phyloP scores from a whole-genome alignment of 768 basidiomycete species.

The Pleurotus giganteus region DNA sequence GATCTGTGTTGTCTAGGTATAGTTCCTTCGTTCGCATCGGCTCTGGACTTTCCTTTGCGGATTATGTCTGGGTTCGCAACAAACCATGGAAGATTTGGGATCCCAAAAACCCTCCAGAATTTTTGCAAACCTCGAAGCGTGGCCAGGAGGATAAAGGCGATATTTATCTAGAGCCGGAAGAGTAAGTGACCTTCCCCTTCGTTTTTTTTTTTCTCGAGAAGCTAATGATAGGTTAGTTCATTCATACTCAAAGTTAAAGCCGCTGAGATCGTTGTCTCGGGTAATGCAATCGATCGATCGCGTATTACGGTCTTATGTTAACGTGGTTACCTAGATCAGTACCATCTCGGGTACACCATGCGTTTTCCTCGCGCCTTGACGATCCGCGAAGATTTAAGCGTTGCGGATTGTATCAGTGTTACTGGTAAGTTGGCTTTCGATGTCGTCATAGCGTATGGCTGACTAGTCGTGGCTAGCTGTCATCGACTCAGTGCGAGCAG shows the following conservation, averaged over 20 bases:
- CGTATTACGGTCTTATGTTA: conserved; percentile 4
- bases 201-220: background rate
- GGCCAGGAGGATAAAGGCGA: conserved; percentile 83
- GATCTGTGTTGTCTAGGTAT: conserved; percentile 49
- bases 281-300: conserved; percentile 31
- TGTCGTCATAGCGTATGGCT: background rate
- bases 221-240: conserved; percentile 51
- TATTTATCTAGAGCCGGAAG: conserved; percentile 83
- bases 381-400: conserved; percentile 76
- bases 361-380: conserved; percentile 86
- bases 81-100: conserved; percentile 86
- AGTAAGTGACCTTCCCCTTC: conserved; percentile 46
- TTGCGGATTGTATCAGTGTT: conserved; percentile 72
- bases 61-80: conserved; percentile 81
- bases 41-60: conserved; percentile 80
- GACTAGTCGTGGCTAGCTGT: conserved; percentile 38
- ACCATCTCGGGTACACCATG: conserved; percentile 85
- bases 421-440: conserved; percentile 40
- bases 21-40: conserved; percentile 89
- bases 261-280: conserved; percentile 80
- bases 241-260: conserved; percentile 94
- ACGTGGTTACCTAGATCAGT: conserved; percentile 56
- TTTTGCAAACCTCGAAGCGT: conserved; percentile 59
- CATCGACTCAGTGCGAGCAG: conserved; percentile 56
- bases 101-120: conserved; percentile 68